Conservation (phyloP, 140 eudicot genomes). For the Flaveria floridana region DNA sequence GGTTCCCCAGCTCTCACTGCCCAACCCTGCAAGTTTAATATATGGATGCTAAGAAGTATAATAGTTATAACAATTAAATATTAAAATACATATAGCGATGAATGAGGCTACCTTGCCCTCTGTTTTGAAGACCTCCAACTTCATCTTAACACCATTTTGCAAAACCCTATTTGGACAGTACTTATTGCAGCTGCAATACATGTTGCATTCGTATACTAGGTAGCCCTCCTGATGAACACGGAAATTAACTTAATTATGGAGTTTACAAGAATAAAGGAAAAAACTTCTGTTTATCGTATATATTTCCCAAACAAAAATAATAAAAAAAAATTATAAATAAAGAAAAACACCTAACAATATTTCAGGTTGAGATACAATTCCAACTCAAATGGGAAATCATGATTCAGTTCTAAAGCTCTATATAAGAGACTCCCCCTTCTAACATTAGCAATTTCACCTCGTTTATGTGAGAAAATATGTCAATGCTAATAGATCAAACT, state of each 20-base stretch:
- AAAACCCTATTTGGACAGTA: conserved; percentile 85
- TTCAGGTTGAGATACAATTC: background rate
- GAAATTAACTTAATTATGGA: background rate
- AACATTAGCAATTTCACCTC: background rate
- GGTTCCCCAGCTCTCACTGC: conserved; percentile 83
- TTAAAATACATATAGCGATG: background rate
- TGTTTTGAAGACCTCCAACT: conserved; percentile 82
- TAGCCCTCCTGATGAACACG: conserved; percentile 72
- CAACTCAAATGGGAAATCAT: background rate
- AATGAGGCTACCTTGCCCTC: conserved; percentile 61
- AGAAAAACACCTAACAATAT: background rate
- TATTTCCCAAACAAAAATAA: background rate
- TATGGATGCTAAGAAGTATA: conserved; percentile 13
- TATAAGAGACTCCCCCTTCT: background rate
- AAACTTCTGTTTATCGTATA: background rate
- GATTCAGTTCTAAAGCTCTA: background rate
- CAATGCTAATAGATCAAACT: background rate
- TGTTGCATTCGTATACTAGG: conserved; percentile 90
- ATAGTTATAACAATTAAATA: background rate
- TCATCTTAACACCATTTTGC: conserved; percentile 81
- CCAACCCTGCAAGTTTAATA: conserved; percentile 76
- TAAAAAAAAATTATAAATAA: too few species aligned
- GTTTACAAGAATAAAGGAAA: conserved; percentile 9
- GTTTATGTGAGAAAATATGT: background rate
- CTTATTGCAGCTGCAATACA: conserved; percentile 65